These are phyloP conservation scores for Lachnellula cervina DNA, from an alignment of 2,329 filamentous ascomycete genomes.

Conservation along the genomic window DNA sequence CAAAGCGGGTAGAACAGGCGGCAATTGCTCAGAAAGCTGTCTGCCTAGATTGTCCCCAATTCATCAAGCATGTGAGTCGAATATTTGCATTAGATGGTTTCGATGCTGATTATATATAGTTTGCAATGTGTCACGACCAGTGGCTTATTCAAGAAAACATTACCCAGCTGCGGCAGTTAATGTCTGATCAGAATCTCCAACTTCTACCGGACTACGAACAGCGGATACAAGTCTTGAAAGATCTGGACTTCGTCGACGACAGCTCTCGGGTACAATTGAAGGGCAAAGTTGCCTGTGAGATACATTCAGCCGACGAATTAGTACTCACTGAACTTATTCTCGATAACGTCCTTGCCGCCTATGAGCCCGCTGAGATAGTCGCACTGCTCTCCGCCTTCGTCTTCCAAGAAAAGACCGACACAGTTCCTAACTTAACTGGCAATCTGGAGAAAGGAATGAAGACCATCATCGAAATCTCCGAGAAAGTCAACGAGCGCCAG, in stretches of 20 bases:
- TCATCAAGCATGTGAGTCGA: conserved; percentile 75
- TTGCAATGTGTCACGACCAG: conserved; percentile 92
- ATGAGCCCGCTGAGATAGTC: conserved; percentile 94
- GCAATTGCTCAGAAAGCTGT: conserved; percentile 57
- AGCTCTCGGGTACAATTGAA: conserved; percentile 87
- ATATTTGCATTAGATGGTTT: background rate
- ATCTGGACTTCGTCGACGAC: conserved; percentile 87
- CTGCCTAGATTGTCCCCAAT: conserved; percentile 67
- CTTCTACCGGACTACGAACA: conserved; percentile 96
- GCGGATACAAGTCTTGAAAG: conserved; percentile 83
- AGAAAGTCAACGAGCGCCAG: conserved; percentile 89
- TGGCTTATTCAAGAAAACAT: conserved; percentile 97
- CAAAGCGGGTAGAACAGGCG: conserved; percentile 62
- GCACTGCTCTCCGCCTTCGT: conserved; percentile 91
- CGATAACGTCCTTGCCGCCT: conserved; percentile 92
- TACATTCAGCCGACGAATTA: conserved; percentile 93
- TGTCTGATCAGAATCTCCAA: conserved; percentile 95
- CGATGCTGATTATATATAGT: conserved; percentile 45
- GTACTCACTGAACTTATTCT: conserved; percentile 94
- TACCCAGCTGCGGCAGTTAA: conserved; percentile 74
- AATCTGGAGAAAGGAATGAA: conserved; percentile 77
- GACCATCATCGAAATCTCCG: conserved; percentile 82
- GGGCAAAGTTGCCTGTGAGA: conserved; percentile 97
- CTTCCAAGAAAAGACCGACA: conserved; percentile 93
- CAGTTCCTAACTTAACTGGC: conserved; percentile 72